Evolutionary conservation across 2,329 filamentous ascomycete genomes (phyloP), one percentile per base, ranked within the genome.

Genomic region (Fulvia fulva): DNA sequence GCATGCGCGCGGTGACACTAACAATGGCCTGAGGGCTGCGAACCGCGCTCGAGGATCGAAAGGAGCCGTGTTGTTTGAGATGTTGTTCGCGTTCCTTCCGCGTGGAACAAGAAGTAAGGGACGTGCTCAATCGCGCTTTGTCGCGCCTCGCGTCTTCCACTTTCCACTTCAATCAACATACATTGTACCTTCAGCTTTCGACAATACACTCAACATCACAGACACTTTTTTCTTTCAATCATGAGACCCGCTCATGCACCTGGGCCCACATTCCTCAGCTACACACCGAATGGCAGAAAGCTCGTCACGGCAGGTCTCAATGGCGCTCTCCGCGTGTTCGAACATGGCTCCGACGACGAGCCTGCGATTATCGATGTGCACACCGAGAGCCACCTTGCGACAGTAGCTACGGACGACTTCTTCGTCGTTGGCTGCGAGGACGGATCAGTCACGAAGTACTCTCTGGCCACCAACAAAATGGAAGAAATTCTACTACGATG

Each of bases 391-490:
- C 96, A 96, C 70, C 81, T 89, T 21, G 86, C 88, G 30, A 84
- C 97, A 22, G 88, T 86, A 28, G 86, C 91, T 21, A 84, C 85
- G 34, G 85, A 93, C 70, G 85, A 88, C 60, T 91, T 89, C 74
- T 96, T 97, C 71, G 85, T 97, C 46, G 86, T 91, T 61, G 94
- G 91, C 26, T 90, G 90, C 21, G 93, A 99, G 74, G 92, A 97
- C 76, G 94, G 95, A 70, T 94, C 89, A n/a, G 91, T 99, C 68
- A 96, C 89, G 78, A 85, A 91, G 67, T 99, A 95, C 78, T 89
- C 89, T n/a, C 81, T 97, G 51, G 81, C 84, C 57, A 85, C 84
- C 2, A 87, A 87, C 68, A 75, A 80, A 26, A 90, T 95, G 75
- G 90, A 96, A 62, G 87, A 87, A 59, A 88, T 95, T 64, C 83